Conservation (phyloP, 2,329 filamentous ascomycete genomes). For the Coniochaeta hoffmannii region DNA sequence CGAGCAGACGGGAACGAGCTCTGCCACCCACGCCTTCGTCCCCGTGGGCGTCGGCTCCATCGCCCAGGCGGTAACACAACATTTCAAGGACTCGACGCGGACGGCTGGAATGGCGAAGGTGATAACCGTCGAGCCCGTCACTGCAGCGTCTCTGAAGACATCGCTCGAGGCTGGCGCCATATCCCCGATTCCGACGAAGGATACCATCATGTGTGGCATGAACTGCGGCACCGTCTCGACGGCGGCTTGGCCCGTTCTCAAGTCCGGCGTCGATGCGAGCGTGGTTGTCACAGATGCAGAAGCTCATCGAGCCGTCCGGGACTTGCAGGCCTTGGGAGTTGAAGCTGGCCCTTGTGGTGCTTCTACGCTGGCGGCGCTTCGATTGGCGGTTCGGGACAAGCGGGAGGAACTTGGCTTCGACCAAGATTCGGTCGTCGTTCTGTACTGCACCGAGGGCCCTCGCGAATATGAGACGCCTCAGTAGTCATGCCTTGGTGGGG, state of each 20-base stretch:
- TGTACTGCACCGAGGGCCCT: conserved; percentile 12
- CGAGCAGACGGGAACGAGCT: conserved; percentile 22
- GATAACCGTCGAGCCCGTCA: conserved; percentile 64
- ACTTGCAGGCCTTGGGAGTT: conserved; percentile 33
- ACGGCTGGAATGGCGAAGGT: conserved; percentile 27
- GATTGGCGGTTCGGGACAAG: conserved; percentile 1
- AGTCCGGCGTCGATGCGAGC: conserved; percentile 50
- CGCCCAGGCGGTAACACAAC: conserved; percentile 58
- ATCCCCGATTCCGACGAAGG: conserved; percentile 42
- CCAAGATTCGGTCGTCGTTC: conserved; percentile 10
- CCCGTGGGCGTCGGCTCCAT: conserved; percentile 69
- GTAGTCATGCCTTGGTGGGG: neutral
- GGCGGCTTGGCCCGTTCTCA: conserved; percentile 56
- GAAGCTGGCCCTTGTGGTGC: conserved; percentile 15
- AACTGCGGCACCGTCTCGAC: conserved; percentile 63
- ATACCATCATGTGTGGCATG: conserved; percentile 68
- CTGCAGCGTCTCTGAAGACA: conserved; percentile 49
- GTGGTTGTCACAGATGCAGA: conserved; percentile 56
- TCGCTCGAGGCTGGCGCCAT: conserved; percentile 42
- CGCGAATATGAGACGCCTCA: conserved; percentile 9
- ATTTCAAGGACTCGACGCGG: conserved; percentile 43
- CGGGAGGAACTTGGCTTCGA: conserved; percentile 6
- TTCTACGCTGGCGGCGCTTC: conserved; percentile 10
- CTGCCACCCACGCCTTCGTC: conserved; percentile 46
- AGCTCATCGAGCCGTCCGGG: conserved; percentile 48